These are phyloP conservation scores for Lichina pygmaea DNA, from an alignment of 495 filamentous ascomycete species.

Conservation along the genomic window DNA sequence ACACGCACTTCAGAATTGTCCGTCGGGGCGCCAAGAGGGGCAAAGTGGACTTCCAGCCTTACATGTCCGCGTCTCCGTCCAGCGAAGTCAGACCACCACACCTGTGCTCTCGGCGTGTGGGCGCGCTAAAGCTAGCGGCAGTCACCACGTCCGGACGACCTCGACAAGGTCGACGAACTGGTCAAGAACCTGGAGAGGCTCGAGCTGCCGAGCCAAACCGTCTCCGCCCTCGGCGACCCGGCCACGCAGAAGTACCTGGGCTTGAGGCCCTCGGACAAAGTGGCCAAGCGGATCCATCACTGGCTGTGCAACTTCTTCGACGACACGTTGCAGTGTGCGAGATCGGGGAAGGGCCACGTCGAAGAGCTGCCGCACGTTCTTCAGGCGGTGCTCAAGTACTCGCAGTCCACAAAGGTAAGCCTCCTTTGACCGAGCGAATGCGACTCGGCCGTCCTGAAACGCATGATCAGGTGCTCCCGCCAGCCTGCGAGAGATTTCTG, in stretches of 20 bases:
- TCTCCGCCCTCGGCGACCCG: conserved; percentile 46
- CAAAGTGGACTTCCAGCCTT: conserved; percentile 3
- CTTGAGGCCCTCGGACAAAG: conserved; percentile 27
- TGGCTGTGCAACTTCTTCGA: conserved; percentile 10
- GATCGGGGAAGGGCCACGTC: background rate
- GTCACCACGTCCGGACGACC: conserved; percentile 30
- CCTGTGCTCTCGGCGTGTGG: no score
- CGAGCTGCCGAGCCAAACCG: conserved; percentile 55
- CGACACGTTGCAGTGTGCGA: conserved; percentile 5
- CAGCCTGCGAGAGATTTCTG: conserved; percentile 24
- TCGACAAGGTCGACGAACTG: conserved; percentile 44
- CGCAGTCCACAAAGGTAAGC: conserved; percentile 10
- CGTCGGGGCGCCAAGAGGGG: conserved; percentile 18
- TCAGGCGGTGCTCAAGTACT: conserved; percentile 15
- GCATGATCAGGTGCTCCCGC: conserved; percentile 26
- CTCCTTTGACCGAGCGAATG: no score
- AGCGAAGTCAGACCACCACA: no score
- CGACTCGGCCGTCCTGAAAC: background rate
- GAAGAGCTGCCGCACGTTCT: conserved; percentile 5
- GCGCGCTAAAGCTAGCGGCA: no score
- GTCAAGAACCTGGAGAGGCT: conserved; percentile 53
- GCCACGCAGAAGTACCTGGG: conserved; percentile 52
- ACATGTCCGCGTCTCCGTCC: no score
- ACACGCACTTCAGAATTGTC: conserved; percentile 24
- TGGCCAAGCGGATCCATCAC: conserved; percentile 5